Evolutionary conservation across 2,329 filamentous ascomycete genomes (phyloP).

Genomic region (Colletotrichum tanaceti): DNA sequence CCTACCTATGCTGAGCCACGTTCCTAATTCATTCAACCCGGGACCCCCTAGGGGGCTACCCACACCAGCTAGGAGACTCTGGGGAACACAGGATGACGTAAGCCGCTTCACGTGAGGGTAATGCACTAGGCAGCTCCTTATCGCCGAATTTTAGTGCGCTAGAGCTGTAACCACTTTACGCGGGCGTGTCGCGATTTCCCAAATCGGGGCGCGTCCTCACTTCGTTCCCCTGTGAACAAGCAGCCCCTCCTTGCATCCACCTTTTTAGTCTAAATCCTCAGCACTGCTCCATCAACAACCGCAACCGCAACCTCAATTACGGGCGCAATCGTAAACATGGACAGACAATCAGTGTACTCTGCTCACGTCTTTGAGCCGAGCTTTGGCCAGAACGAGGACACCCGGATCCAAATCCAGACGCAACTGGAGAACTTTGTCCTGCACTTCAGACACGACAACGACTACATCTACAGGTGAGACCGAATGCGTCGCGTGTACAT

Average conservation of each 20-base stretch:
- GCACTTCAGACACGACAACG: constrained; percentile 92
- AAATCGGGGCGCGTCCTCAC: constrained; percentile 31
- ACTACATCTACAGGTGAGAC: constrained; percentile 88
- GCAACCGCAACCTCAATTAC: constrained; percentile 1
- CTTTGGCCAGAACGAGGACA: constrained; percentile 74
- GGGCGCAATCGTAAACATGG: constrained; percentile 65
- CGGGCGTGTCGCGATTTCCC: constrained; percentile 12
- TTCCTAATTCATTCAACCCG: constrained; percentile 17
- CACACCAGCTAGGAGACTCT: constrained; percentile 10
- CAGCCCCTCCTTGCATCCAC: constrained; percentile 38
- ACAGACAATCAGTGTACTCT: constrained; percentile 88
- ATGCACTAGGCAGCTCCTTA: background rate
- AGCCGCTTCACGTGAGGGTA: constrained; percentile 32
- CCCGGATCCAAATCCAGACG: constrained; percentile 77
- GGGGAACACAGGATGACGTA: constrained; percentile 22
- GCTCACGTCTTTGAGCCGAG: constrained; percentile 81
- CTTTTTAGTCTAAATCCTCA: constrained; percentile 38
- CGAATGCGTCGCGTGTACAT: no score
- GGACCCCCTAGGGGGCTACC: constrained; percentile 20
- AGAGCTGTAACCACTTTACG: constrained; percentile 38
- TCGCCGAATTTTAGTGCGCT: background rate
- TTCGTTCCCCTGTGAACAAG: constrained; percentile 31
- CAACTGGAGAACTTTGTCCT: constrained; percentile 92
- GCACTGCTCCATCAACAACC: constrained; percentile 23
- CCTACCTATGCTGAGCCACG: constrained; percentile 38